Conservation (phyloP, 1,139 yeast genomes). For the Geotrichum australiense region DNA sequence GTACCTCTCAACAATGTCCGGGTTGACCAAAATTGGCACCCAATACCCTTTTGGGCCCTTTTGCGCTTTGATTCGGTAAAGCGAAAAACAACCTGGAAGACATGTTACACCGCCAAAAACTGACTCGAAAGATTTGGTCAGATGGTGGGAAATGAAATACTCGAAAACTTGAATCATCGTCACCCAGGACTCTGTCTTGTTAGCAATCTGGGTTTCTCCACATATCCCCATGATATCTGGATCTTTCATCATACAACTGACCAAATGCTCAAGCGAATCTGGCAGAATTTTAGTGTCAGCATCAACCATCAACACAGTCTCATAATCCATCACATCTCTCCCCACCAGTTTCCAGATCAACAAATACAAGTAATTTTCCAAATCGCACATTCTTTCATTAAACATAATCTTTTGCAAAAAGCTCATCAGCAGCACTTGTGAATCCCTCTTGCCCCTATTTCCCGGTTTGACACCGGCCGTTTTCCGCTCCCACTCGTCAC, state of each 20-base stretch:
- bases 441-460: slow-evolving; percentile 36
- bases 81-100: slow-evolving; percentile 36
- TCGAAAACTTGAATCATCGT: slow-evolving; percentile 37
- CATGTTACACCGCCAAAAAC: slow-evolving; percentile 37
- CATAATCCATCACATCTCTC: slow-evolving; percentile 30
- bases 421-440: slow-evolving; percentile 34
- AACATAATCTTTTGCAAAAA: slow-evolving; percentile 36
- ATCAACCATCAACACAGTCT: slow-evolving; percentile 34
- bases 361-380: slow-evolving; percentile 33
- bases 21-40: slow-evolving; percentile 55
- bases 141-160: slow-evolving; percentile 35
- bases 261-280: slow-evolving; percentile 31
- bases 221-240: slow-evolving; percentile 33
- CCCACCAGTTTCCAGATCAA: slow-evolving; percentile 30
- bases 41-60: slow-evolving; percentile 44
- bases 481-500: slow-evolving; percentile 34
- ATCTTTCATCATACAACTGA: slow-evolving; percentile 30
- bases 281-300: slow-evolving; percentile 34
- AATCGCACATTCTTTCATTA: slow-evolving; percentile 32
- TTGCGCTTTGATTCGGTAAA: slow-evolving; percentile 48
- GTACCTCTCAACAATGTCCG: slow-evolving; percentile 32
- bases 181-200: slow-evolving; percentile 33
- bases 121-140: slow-evolving; percentile 35
- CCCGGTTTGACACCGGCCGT: slow-evolving; percentile 36
- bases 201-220: slow-evolving; percentile 34